A percentile compares a stretch with the other conserved stretches of the same genome.
Evolutionary conservation across 805 yeast genomes (phyloP).

Genomic region (Teunomyces lycoperdinae): DNA sequence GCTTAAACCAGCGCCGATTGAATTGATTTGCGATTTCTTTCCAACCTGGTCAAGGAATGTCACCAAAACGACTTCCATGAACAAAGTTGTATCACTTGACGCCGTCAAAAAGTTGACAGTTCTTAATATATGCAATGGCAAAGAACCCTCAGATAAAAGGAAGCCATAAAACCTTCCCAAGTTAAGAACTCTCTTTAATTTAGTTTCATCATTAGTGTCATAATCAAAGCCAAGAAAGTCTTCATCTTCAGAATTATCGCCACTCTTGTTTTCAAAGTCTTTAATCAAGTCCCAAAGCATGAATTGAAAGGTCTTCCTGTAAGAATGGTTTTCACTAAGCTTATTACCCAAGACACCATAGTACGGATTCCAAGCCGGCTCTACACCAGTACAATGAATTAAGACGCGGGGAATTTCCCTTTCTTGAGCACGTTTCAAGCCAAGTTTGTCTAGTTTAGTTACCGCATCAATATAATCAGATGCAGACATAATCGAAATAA

Average conservation of each 20-base stretch:
- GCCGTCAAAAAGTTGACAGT: slow-evolving; percentile 72
- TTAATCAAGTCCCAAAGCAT: slow-evolving; percentile 82
- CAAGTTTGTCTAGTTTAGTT: slow-evolving; percentile 74
- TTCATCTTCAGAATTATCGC: slow-evolving; percentile 43
- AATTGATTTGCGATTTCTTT: slow-evolving; percentile 53
- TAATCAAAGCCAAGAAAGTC: slow-evolving; percentile 36
- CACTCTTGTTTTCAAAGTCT: slow-evolving; percentile 56
- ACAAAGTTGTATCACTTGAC: slow-evolving; percentile 59
- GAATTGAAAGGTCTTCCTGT: slow-evolving; percentile 85
- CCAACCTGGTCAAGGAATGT: slow-evolving; percentile 64
- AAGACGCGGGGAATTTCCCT: slow-evolving; percentile 84
- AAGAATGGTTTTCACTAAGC: slow-evolving; percentile 68
- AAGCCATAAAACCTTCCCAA: slow-evolving; percentile 80
- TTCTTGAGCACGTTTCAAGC: slow-evolving; percentile 74
- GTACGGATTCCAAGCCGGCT: slow-evolving; percentile 83
- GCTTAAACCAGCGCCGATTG: slow-evolving; percentile 43
- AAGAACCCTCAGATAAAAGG: slow-evolving; percentile 67
- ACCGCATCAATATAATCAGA: slow-evolving; percentile 88
- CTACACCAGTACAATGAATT: slow-evolving; percentile 82
- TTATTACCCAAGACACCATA: slow-evolving; percentile 78
- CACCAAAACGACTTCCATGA: slow-evolving; percentile 71
- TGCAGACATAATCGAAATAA: slow-evolving; percentile 92
- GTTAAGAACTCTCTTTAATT: slow-evolving; percentile 60
- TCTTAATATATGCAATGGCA: slow-evolving; percentile 71
- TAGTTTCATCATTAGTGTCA: slow-evolving; percentile 50